phyloP scores from a whole-genome alignment of 768 basidiomycete genomes.

The Rhodosporidiobolus sp. region DNA sequence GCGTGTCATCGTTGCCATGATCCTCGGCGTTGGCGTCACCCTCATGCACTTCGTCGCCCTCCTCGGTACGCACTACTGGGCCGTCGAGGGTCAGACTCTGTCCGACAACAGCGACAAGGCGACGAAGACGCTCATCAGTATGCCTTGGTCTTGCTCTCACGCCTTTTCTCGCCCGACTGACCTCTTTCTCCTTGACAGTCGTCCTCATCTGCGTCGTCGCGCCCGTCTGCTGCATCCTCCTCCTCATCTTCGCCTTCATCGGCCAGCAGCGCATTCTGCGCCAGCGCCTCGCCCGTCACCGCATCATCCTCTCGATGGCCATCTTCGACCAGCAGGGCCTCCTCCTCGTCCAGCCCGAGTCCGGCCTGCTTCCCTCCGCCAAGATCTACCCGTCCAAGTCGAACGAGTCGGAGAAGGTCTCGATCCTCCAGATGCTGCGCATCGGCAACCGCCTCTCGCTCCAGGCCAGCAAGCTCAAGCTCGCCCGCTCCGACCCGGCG shows the following conservation, averaged over 20 bases:
- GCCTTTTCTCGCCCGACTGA: background rate
- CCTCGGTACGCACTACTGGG: conserved; percentile 36
- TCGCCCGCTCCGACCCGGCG: conserved; percentile 27
- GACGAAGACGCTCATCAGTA: conserved; percentile 21
- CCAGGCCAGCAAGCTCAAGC: conserved; percentile 25
- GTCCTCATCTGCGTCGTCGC: conserved; percentile 38
- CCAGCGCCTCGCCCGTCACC: conserved; percentile 30
- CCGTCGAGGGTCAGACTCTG: background rate
- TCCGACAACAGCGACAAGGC: background rate
- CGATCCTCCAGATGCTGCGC: conserved; percentile 4
- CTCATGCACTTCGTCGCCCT: conserved; percentile 39
- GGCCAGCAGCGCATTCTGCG: conserved; percentile 29
- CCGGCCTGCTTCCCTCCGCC: conserved; percentile 36
- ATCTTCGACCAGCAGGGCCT: conserved; percentile 38
- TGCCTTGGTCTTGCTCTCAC: too few relatives aligned
- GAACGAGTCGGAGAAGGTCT: conserved; percentile 4
- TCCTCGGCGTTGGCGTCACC: conserved; percentile 27
- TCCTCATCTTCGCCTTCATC: conserved; percentile 35
- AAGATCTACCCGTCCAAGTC: conserved; percentile 20
- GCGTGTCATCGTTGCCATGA: conserved; percentile 27
- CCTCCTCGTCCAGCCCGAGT: conserved; percentile 31
- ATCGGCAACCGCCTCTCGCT: conserved; percentile 25
- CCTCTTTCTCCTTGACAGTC: background rate
- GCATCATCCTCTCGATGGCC: conserved; percentile 32
- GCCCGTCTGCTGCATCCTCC: conserved; percentile 32